Evolutionary conservation across 2,329 filamentous ascomycete genomes (phyloP), one percentile per base, ranked within the genome.

Genomic region (Penicillium crustosum): DNA sequence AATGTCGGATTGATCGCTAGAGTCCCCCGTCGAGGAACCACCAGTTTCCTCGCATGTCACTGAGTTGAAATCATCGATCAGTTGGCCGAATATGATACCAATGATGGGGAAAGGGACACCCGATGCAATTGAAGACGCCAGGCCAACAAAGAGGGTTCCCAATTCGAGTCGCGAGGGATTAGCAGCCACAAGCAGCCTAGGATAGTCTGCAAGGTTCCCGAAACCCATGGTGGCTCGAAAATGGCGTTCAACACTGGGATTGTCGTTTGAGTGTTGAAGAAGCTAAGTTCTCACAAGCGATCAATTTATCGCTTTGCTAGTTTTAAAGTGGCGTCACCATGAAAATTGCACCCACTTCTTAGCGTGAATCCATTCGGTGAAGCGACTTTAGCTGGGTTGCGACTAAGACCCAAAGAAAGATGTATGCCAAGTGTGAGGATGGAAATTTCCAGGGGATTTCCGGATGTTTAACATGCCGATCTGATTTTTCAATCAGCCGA

Each of bases 21-120:
- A 52, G 29, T 64, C 54, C 1, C 62, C 64, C 17, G 50, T 45
- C 6, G 66, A 58, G 21, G 57, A 58, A 12, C 51, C 48, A 9
- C 44, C 43, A 6, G 43, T 33, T 21, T 53, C 39, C 15, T 38
- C 35, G 45, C 72, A 74, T 3, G 68, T 70, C 8, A 66, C 68
- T 10, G 66, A 52, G 56, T 77, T 77, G 55, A 77, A 69, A 52
- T 76, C 70, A 58, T 77, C 72, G 49, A 77, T 68, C 15, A 77
- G 66, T 60, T 77, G 62, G 56, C 75, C 75, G 52, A 77, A 77
- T 1, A 77, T 54, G 44, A 77, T 74, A 19, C 69, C 74, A 27
- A 77, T 73, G 7, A 77, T 56, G 12, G 75, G 75, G 38, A 76
- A 77, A 5, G 75, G 75, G 1, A 77, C 72, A 39, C 75, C 75